Base-by-base conservation (phyloP, 306 rosid species). In the Sophora flavescens region DNA sequence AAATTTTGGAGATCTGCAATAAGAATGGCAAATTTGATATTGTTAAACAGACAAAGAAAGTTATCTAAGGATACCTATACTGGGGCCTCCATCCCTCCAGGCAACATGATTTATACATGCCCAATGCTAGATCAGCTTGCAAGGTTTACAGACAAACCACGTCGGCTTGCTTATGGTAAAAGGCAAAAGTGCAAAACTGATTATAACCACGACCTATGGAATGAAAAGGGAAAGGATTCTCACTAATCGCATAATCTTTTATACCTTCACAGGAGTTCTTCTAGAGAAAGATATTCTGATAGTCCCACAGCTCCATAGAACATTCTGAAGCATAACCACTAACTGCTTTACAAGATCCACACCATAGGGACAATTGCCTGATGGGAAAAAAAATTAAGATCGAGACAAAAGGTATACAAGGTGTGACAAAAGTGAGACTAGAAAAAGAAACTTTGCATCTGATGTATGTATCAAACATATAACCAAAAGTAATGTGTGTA, bases 221-320 rank as follows among this genome's bases (percentile, higher is more conserved):
- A 59, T 44, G 53, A 65, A 59, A 16, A 69, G 66, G 47, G 65
- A 66, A 58, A 68, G 7, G 8, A 41, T 44, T 38, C 56, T 32
- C 51, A 48, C 65, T 26, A 33, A 67, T 48, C 63, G 53, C 28
- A 11, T 13, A 26, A 58, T 51, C 56, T 50, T 68, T 72, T n/a
- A 9, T 79, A 89, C 98, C 98, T 87, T 88, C 82, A 81, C 85
- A 41, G 97, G 95, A 68, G 98, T 90, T 87, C 97, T 84, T 79
- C 97, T 82, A 14, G 98, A 94, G 85, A 90, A 90, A 52, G 96
- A 94, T 75, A 91, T 85, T 84, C 91, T 84, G 83, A 94, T 80
- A 78, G 85, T 85, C 74, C 96, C 98, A 48, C 98, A 89, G 84
- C 98, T 90, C 95, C 96, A 88, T 47, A 95, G 86, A 74, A 92